phyloP scores from a whole-genome alignment of 2,329 filamentous ascomycete species.

The Colletotrichum cordylinicola region DNA sequence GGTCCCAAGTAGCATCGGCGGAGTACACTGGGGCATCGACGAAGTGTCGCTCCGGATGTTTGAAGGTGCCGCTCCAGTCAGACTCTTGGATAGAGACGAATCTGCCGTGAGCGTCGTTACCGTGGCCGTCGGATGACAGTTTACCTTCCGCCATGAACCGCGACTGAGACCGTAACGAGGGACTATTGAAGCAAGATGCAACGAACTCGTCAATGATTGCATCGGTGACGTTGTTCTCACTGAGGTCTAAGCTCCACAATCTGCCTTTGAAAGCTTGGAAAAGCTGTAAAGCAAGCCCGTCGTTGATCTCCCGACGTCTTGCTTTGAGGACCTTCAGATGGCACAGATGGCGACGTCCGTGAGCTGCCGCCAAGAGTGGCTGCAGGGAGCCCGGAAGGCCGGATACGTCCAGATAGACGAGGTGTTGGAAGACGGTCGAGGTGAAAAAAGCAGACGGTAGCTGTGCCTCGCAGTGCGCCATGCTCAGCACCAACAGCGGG shows the following conservation, averaged over 20 bases:
- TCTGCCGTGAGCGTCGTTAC: slow-evolving; percentile 40
- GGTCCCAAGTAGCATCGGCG: slow-evolving; percentile 28
- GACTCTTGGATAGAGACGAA: slow-evolving; percentile 56
- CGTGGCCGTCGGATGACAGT: slow-evolving; percentile 32
- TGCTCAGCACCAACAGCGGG: slow-evolving; percentile 48
- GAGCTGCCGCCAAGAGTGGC: slow-evolving; percentile 35
- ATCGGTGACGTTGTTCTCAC: slow-evolving; percentile 58
- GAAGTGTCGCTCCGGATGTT: slow-evolving; percentile 52
- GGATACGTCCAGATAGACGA: slow-evolving; percentile 62
- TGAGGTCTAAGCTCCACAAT: slow-evolving; percentile 64
- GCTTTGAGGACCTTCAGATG: slow-evolving; percentile 59
- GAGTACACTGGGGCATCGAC: slow-evolving; percentile 53
- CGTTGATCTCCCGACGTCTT: slow-evolving; percentile 51
- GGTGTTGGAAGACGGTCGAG: slow-evolving; percentile 36
- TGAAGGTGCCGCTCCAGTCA: slow-evolving; percentile 45
- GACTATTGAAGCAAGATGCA: slow-evolving; percentile 35
- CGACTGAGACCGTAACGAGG: slow-evolving; percentile 37
- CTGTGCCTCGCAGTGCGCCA: slow-evolving; percentile 44
- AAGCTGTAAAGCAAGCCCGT: slow-evolving; percentile 37
- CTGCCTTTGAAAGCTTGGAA: slow-evolving; percentile 39
- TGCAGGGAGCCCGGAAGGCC: slow-evolving; percentile 50
- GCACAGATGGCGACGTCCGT: slow-evolving; percentile 42
- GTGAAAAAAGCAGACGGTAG: slow-evolving; percentile 47
- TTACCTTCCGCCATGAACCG: slow-evolving; percentile 53
- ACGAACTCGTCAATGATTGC: slow-evolving; percentile 37